Evolutionary conservation across 228 moss, liverwort and hornwort species (phyloP), one percentile per base, ranked within the genome.

Genomic region (Sphagnum fallax): DNA sequence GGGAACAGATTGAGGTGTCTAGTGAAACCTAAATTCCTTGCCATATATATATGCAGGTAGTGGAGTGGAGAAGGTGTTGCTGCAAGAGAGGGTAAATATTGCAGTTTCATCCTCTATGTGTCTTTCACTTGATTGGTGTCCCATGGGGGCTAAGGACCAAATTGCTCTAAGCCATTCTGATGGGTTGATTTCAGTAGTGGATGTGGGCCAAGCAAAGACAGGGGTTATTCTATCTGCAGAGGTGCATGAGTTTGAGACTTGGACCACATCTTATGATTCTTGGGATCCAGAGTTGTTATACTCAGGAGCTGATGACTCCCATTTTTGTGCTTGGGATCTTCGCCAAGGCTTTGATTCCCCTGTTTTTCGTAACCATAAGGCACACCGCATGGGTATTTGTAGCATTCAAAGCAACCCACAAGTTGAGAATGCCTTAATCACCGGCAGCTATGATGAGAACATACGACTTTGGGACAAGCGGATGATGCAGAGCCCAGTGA

Each of bases 231-330:
- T 67, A 8, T 83, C 84, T 32, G 78, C 87, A 53, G 64, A 83
- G 67, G 90, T 90, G 10, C 97, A 98, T 68, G 88, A 76, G 12
- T 91, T 84, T 0, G 93, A 98, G 66, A 74, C 84, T 5, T 98
- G 97, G 97, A 81, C 77, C 64, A 68, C 82, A 1, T 75, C 88
- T 5, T 98, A 82, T 50, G 84, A 93, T 47, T 58, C 77, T 0
- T 89, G 82, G 78, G 83, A 84, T 32, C 78, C 82, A 0, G 79
- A 74, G 6, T 48, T 86, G 60, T 59, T 98, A 4, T 92, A 90
- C 75, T 87, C 89, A 1, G 94, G 98, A 10, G 94, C 90, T 7
- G 98, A 92, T 65, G 98, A 98, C 53, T 92, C 83, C 47, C 90
- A 92, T 4, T 92, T 92, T n/a, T 89, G 90, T 60, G 76, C 75